These are phyloP conservation scores for Malbranchea zuffiana DNA, from an alignment of 2,329 filamentous ascomycete species.

Conservation along the genomic window DNA sequence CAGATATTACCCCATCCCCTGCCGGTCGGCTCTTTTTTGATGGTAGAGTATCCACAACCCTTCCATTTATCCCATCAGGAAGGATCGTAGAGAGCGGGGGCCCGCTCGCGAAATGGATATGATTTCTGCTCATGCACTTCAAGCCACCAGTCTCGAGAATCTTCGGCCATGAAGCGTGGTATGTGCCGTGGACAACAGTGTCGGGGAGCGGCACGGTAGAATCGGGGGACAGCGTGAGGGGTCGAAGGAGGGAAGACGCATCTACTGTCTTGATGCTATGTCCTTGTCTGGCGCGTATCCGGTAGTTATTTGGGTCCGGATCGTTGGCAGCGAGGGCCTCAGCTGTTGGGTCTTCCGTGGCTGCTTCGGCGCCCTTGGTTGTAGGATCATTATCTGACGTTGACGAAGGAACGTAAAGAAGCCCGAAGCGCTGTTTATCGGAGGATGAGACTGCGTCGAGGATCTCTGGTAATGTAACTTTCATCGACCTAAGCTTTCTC, in stretches of 20 bases:
- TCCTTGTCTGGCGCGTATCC: slow-evolving; percentile 93
- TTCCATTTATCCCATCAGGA: slow-evolving; percentile 17
- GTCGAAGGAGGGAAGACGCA: slow-evolving; percentile 57
- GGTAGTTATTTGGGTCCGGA: slow-evolving; percentile 53
- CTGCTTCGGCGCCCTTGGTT: slow-evolving; percentile 15
- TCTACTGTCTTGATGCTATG: slow-evolving; percentile 69
- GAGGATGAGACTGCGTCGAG: slow-evolving; percentile 57
- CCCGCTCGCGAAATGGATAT: slow-evolving; percentile 80
- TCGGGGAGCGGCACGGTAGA: slow-evolving; percentile 41
- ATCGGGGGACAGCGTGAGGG: slow-evolving; percentile 48
- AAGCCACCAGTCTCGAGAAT: slow-evolving; percentile 72
- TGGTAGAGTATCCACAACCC: slow-evolving; percentile 10
- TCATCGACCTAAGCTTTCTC: slow-evolving; percentile 53
- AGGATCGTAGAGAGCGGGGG: slow-evolving; percentile 41
- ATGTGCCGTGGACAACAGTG: slow-evolving; percentile 77
- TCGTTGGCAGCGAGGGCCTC: slow-evolving; percentile 31
- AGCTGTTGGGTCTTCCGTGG: slow-evolving; percentile 22
- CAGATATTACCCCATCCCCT: slow-evolving; percentile 52
- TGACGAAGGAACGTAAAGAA: slow-evolving; percentile 45
- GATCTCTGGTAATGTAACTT: slow-evolving; percentile 67
- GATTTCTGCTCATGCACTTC: slow-evolving; percentile 68
- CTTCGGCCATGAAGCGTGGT: slow-evolving; percentile 62
- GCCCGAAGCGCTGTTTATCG: slow-evolving; percentile 82
- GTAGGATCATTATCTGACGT: slow-evolving; percentile 14
- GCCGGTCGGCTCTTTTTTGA: slow-evolving; percentile 8